These are phyloP conservation scores for Drechslerella coelobrocha DNA, from an alignment of 2,329 filamentous ascomycete species.

Conservation along the genomic window DNA sequence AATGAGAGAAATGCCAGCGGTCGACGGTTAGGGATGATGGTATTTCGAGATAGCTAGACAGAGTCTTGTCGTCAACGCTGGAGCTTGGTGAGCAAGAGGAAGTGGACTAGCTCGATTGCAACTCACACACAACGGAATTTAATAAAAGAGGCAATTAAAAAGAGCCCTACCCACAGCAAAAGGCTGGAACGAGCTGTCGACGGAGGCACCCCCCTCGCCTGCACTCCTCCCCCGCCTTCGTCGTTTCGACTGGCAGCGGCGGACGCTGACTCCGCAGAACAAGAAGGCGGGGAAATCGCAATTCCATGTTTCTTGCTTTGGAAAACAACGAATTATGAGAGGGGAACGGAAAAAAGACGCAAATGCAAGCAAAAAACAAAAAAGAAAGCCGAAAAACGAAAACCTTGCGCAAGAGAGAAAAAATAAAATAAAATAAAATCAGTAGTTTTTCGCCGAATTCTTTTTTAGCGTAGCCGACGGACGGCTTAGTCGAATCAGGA, in stretches of 20 bases:
- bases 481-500: slow-evolving; percentile 47
- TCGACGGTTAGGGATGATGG: not conserved
- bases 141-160: not conserved
- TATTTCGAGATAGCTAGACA: not conserved
- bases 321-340: slow-evolving; percentile 6
- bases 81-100: not conserved
- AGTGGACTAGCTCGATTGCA: slow-evolving; percentile 1
- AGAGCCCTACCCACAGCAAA: not conserved
- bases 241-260: slow-evolving; percentile 3
- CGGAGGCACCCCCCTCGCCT: not conserved
- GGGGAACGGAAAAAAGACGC: not conserved
- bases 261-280: slow-evolving; percentile 30
- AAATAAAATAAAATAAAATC: slow-evolving; percentile 21
- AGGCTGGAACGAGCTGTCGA: not conserved
- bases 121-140: not conserved
- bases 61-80: not conserved
- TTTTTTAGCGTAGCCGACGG: slow-evolving; percentile 33
- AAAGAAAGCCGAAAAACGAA: slow-evolving; percentile 25
- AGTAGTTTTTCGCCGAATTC: slow-evolving; percentile 23
- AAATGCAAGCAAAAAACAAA: slow-evolving; percentile 10
- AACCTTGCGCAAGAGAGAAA: slow-evolving; percentile 21
- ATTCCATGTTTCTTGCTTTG: slow-evolving; percentile 38
- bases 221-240: not conserved
- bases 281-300: slow-evolving; percentile 37
- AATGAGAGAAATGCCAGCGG: not conserved